Conservation (phyloP, 805 yeast genomes). For the Ogataea philodendri region DNA sequence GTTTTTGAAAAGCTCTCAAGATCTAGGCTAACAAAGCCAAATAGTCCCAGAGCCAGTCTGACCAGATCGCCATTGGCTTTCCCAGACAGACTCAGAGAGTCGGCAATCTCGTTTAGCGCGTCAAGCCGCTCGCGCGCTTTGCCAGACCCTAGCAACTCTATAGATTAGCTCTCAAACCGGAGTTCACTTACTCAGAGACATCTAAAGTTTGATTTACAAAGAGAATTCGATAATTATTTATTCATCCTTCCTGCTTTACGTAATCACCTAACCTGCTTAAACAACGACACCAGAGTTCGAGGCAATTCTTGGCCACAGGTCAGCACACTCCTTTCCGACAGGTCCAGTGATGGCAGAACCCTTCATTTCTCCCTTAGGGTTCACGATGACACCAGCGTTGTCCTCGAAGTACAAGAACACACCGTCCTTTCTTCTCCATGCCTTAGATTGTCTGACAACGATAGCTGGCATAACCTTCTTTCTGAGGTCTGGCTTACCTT, state of each 20-base stretch:
- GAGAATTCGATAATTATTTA: slow-evolving; percentile 10
- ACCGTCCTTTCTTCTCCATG: slow-evolving; percentile 99
- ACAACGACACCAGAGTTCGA: slow-evolving; percentile 99
- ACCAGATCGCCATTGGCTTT: slow-evolving; percentile 16
- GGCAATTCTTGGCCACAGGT: slow-evolving; percentile 99
- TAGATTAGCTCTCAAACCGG: neutral
- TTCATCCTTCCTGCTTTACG: slow-evolving; percentile 20
- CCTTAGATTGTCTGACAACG: slow-evolving; percentile 98
- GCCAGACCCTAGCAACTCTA: slow-evolving; percentile 41
- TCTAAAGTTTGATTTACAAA: slow-evolving; percentile 3
- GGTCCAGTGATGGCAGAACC: slow-evolving; percentile 99
- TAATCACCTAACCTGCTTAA: slow-evolving; percentile 44
- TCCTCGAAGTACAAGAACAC: slow-evolving; percentile 99
- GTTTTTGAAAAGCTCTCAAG: too few species aligned
- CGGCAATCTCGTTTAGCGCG: slow-evolving; percentile 41
- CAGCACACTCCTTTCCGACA: slow-evolving; percentile 99
- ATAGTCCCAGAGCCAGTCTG: slow-evolving; percentile 21
- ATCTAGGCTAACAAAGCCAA: too few species aligned
- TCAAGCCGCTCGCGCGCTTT: slow-evolving; percentile 56
- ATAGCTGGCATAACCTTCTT: slow-evolving; percentile 99
- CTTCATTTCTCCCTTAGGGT: slow-evolving; percentile 99
- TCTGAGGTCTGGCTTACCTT: slow-evolving; percentile 99
- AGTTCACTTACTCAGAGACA: neutral
- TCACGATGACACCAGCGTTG: slow-evolving; percentile 99
- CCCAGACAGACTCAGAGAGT: slow-evolving; percentile 10